These are phyloP conservation scores for Globisporangium mamillatum DNA, from an alignment of 352 stramenopile species.

Conservation along the genomic window DNA sequence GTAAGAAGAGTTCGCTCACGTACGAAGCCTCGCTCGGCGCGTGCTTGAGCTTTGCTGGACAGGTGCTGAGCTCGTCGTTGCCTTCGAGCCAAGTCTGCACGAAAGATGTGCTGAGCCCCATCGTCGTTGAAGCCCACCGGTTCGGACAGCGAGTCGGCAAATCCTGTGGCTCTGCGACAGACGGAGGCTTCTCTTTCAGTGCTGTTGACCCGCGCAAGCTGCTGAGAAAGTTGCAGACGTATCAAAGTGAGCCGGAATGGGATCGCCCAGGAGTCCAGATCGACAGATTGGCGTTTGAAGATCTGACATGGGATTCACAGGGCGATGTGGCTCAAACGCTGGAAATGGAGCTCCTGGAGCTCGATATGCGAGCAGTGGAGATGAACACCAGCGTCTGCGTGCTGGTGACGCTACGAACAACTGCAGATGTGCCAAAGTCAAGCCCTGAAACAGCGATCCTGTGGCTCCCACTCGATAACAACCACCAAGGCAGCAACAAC, in stretches of 20 bases:
- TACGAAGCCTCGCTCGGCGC: conserved; percentile 32
- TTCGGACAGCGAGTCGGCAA: conserved; percentile 39
- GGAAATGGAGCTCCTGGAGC: conserved; percentile 58
- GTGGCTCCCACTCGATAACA: conserved; percentile 30
- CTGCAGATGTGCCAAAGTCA: background rate
- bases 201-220: conserved; percentile 27
- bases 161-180: background rate
- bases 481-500: conserved; percentile 4
- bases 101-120: conserved; percentile 41
- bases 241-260: conserved; percentile 11
- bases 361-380: conserved; percentile 33
- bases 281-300: conserved; percentile 28
- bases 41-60: conserved; percentile 44
- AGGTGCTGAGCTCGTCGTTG: conserved; percentile 24
- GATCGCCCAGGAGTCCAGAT: conserved; percentile 11
- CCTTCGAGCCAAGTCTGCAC: conserved; percentile 35
- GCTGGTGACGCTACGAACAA: conserved; percentile 25
- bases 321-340: conserved; percentile 42
- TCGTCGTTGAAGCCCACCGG: conserved; percentile 57
- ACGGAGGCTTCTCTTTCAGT: background rate
- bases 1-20: conserved; percentile 25
- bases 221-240: conserved; percentile 15
- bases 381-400: conserved; percentile 30
- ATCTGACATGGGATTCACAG: conserved; percentile 63
- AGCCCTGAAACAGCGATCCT: conserved; percentile 33